A percentile compares a stretch with the other conserved stretches of the same genome.
Evolutionary conservation across 768 basidiomycete species (phyloP).

Genomic region (Calocybe cyanea): DNA sequence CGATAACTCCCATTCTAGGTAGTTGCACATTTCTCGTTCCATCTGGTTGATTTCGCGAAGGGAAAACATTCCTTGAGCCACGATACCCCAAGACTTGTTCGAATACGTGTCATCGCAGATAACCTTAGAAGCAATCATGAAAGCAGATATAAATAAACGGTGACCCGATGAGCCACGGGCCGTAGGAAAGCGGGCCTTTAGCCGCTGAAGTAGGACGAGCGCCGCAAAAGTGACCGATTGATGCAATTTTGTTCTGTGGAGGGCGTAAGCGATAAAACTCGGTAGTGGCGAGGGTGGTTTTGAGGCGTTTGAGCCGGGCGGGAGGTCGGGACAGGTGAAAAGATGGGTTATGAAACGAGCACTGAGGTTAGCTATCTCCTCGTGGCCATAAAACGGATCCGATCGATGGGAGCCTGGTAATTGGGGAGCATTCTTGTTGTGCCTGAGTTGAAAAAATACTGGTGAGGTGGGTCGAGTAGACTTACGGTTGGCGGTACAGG

Average conservation of each 20-base stretch:
- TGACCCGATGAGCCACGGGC: constrained; percentile 89
- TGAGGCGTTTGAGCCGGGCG: constrained; percentile 43
- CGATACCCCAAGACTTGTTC: constrained; percentile 90
- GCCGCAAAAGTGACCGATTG: constrained; percentile 67
- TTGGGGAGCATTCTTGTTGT: constrained; percentile 14
- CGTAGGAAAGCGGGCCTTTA: constrained; percentile 90
- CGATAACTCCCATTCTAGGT: constrained; percentile 89
- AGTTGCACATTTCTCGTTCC: constrained; percentile 91
- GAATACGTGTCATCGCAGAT: constrained; percentile 93
- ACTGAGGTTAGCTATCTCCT: constrained; percentile 62
- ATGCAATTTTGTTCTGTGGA: constrained; percentile 79
- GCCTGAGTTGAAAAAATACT: constrained; percentile 4
- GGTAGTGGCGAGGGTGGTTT: constrained; percentile 62
- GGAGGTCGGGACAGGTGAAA: constrained; percentile 82
- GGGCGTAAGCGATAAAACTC: constrained; percentile 82
- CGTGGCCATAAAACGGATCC: constrained; percentile 77
- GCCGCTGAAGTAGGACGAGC: constrained; percentile 65
- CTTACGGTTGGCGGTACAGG: constrained; percentile 15
- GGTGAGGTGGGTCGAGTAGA: constrained; percentile 3
- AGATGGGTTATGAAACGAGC: constrained; percentile 81
- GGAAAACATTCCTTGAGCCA: constrained; percentile 83
- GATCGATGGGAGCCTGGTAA: constrained; percentile 24
- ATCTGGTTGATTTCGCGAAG: constrained; percentile 93
- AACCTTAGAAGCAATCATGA: constrained; percentile 92
- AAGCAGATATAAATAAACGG: constrained; percentile 84